Evolutionary conservation across 805 yeast species (phyloP), one percentile per base, ranked within the genome.

Genomic region (Ogataea philodendri): DNA sequence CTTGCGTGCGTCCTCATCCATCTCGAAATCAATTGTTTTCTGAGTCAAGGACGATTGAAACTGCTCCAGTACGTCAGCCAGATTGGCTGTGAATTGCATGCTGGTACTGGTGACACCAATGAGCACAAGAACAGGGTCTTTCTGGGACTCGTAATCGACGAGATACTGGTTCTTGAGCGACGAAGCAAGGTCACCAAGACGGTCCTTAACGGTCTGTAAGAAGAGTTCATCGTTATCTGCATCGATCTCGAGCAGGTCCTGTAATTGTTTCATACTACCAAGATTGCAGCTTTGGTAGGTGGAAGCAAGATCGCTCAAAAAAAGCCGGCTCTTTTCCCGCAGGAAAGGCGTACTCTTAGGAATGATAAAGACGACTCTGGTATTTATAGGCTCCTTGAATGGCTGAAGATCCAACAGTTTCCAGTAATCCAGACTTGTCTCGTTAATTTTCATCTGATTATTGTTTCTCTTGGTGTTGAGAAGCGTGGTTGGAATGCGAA

Each of bases 381-480:
- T 72, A 39, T 72, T 63, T 42, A 81, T 80, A 1, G 62, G 56
- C 1, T 69, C 70, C 15, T 57, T 54, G 6, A 71, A 48, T 0
- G 90, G 85, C 27, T 70, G 69, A 32, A 83, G 66, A 39, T 75
- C 72, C 47, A 84, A 52, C 27, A 68, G 60, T 47, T 66, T 76
- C 88, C 81, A 81, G 49, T 71, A 72, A 40, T 59, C 56, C 11
- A 71, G 55, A 30, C 74, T 76, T 20, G 68, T 62, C 47, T 69
- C 68, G 52, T 69, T 76, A 26, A 72, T 64, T 21, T 65, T 70
- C 39, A 66, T 60, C 18, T 54, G 63, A 32, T 68, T 63, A 30
- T 67, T 62, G 32, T 60, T 35, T 14, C 71, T 45, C 37, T 54
- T 60, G 3, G 65, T 59, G 25, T 53, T 63, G 11, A 67, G 31